A percentile compares a stretch with the other conserved stretches of the same genome.
phyloP scores from a whole-genome alignment of 345 rosid species.

The Bruguiera gymnorhiza region DNA sequence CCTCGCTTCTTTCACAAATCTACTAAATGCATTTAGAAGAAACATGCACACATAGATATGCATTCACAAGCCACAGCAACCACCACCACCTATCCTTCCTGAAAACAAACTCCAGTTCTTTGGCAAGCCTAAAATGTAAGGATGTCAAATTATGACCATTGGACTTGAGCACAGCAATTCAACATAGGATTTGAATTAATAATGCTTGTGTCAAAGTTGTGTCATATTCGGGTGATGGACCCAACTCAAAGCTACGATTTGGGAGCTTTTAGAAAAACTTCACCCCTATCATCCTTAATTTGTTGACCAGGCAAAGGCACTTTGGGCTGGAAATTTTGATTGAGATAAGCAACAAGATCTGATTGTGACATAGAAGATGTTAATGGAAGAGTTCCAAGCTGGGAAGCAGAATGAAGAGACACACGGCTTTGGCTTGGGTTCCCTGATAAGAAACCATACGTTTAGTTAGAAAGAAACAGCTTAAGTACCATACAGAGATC shows the following conservation, averaged over 20 bases:
- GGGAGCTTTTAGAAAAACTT: conserved; percentile 1
- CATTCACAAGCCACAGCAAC: too few species aligned
- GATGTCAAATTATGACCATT: too few species aligned
- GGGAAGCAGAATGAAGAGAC: conserved; percentile 4
- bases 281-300: conserved; percentile 22
- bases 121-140: too few species aligned
- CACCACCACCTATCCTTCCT: too few species aligned
- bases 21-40: too few species aligned
- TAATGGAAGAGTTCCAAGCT: conserved; percentile 11
- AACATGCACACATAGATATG: too few species aligned
- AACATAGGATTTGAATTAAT: too few species aligned
- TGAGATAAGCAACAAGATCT: conserved; percentile 13
- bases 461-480: neutral
- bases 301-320: neutral
- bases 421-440: conserved; percentile 12
- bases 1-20: too few species aligned
- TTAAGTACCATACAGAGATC: neutral
- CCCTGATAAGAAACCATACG: conserved; percentile 7
- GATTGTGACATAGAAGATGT: conserved; percentile 9
- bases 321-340: conserved; percentile 20
- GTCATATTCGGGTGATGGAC: too few species aligned
- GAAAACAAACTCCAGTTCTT: too few species aligned
- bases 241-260: neutral
- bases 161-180: too few species aligned
- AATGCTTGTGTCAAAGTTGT: too few species aligned